Percentiles rank a stretch among this genome's conserved stretches.
Conservation (phyloP, 2,329 filamentous ascomycete genomes). For the Eutypella sp. region DNA sequence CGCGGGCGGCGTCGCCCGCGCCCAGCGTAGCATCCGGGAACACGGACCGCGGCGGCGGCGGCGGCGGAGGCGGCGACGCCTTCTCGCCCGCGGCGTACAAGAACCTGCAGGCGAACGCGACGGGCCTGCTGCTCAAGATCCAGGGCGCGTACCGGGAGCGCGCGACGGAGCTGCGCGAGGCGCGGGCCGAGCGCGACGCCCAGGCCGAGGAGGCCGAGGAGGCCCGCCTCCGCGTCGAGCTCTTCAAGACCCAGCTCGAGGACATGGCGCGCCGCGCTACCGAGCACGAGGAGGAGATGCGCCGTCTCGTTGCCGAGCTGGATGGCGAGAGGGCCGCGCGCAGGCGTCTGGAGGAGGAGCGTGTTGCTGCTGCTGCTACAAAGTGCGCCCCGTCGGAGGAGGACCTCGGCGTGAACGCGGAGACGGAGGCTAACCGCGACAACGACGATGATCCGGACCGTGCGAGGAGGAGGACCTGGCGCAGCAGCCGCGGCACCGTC, state of each 20-base stretch:
- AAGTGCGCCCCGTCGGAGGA: constrained; percentile 37
- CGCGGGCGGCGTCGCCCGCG: constrained; percentile 35
- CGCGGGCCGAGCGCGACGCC: constrained; percentile 49
- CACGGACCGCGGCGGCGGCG: no score
- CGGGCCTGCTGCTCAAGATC: constrained; percentile 49
- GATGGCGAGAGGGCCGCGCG: constrained; percentile 45
- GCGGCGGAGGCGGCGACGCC: constrained; percentile 38
- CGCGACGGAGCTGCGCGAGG: constrained; percentile 43
- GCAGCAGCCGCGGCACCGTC: constrained; percentile 39
- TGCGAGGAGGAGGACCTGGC: constrained; percentile 38
- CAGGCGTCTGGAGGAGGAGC: constrained; percentile 36
- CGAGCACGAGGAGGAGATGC: constrained; percentile 49
- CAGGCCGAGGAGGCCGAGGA: constrained; percentile 53
- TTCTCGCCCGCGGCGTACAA: constrained; percentile 58
- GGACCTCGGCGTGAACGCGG: constrained; percentile 50
- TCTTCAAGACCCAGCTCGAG: constrained; percentile 56
- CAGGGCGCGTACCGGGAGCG: constrained; percentile 55
- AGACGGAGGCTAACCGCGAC: no score
- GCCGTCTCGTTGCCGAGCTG: constrained; percentile 45
- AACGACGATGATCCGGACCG: constrained; percentile 38
- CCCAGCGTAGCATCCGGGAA: no score
- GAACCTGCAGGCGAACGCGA: constrained; percentile 55
- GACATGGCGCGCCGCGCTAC: constrained; percentile 49
- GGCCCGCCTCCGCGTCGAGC: constrained; percentile 44
- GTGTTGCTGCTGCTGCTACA: constrained; percentile 23